Base-by-base conservation (phyloP, 2,329 filamentous ascomycete species). In the Sporothrix inflata region DNA sequence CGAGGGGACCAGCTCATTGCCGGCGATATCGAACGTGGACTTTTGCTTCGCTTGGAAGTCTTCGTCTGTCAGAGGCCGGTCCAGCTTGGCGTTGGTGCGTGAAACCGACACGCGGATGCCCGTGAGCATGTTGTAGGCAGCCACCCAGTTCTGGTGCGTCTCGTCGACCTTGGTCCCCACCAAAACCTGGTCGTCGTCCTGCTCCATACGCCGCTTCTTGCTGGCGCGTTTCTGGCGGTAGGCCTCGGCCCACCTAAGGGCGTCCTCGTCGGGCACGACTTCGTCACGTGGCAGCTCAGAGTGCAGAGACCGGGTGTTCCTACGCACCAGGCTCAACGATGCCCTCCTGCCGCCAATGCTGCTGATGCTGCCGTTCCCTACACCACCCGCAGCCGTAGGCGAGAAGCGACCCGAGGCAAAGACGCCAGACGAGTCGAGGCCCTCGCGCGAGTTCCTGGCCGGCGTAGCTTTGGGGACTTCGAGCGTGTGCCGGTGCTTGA, bases 61-160 rank as follows among this genome's bases (percentile, higher is more conserved):
- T 75, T 91, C 93, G 81, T 96, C 91, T 14, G 92, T 97, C 76
- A 99, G 83, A 72, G 94, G 90, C 71, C 95, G 91, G 81, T 98
- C 94, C 81, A 98, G 89, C 83, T 99, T 99, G 60, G 96, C 96
- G 79, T 99, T 98, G 72, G 94, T 97, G 78, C 96, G 88, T 75
- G 94, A 98, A 34, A 99, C 96, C 57, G 94, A 94, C 78, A 98
- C 97, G 71, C 96, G 94, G 80, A 99, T 99, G 75, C 96, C 96
- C 51, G 96, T 99, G 83, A 99, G 88, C 96, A 99, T 99, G 82
- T 99, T 99, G 85, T 99, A 99, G 73, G 96, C 96, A 1, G 94
- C 98, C 60, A 97, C 94, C 91, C 93, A 99, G 81, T 98, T 98
- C 76, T 94, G 92, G 81, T 99, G 96, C 78, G 93, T 92, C 84